Base-by-base conservation (phyloP, 2,329 filamentous ascomycete species). In the Botrytis elliptica region DNA sequence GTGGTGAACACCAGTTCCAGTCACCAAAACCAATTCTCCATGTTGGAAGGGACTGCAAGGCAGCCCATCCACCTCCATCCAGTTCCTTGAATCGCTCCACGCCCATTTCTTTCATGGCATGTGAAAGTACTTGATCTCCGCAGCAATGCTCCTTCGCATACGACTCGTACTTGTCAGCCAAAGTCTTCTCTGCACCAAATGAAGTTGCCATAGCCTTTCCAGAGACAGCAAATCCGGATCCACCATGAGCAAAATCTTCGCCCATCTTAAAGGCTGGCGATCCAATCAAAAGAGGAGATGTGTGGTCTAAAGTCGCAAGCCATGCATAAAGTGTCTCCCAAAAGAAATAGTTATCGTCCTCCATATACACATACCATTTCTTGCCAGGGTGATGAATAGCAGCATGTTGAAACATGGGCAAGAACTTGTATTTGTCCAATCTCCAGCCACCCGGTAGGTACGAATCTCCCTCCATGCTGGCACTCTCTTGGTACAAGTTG, bases 391-490 rank as follows among this genome's bases (percentile, higher is more conserved):
- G 84, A 80, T 86, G 80, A 38, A 81, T 78, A 77, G 85, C 89
- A 0, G 86, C 80, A 81, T 88, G 87, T 80, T 88, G 85, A 20
- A 87, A 85, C 79, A 89, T 88, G 78, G 89, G 88, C 64, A 89
- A 82, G 79, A 88, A 89, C 81, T 90, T 90, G 82, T 88, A 90
- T 81, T 89, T 89, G 82, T 90, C 88, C 57, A 90, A 80, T 29
- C 82, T 83, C 88, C 88, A 90, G 1, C 83, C 84, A 22, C 75
- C 70, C 2, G 75, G 74, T 25, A 76, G 36, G 42, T 75, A 73
- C 22, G 55, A 68, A n/a, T 76, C 75, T 20, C 75, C 75, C 33
- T 76, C 75, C 69, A 76, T 74, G 38, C 38, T 66, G 29, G 68
- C 75, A n/a, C 40, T 67, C 46, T 76, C 75, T 42, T 68, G 71